These are phyloP conservation scores for Penicillium sp. DNA, from an alignment of 2,329 filamentous ascomycete species.

Conservation along the genomic window DNA sequence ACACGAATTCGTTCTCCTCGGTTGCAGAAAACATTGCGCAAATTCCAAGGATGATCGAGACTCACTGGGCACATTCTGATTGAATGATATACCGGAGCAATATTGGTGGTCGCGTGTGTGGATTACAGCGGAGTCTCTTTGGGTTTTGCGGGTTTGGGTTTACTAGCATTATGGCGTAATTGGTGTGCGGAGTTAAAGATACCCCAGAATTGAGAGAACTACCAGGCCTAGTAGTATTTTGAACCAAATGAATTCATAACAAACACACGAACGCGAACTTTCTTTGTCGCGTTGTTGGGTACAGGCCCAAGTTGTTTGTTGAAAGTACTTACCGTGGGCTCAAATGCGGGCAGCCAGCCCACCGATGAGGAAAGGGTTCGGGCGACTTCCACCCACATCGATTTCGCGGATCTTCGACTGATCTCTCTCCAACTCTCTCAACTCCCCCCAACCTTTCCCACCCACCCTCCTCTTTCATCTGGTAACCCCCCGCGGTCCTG, in stretches of 20 bases:
- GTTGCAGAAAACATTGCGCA: slow-evolving; percentile 66
- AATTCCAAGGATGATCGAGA: slow-evolving; percentile 67
- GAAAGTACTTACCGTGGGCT: neutral
- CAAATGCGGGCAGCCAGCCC: slow-evolving; percentile 32
- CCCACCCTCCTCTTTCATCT: slow-evolving; percentile 20
- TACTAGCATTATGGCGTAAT: slow-evolving; percentile 20
- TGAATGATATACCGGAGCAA: neutral
- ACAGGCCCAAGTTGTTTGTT: neutral
- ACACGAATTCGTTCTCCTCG: slow-evolving; percentile 16
- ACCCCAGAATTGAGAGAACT: slow-evolving; percentile 22
- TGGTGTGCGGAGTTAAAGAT: slow-evolving; percentile 22
- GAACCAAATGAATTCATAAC: no score
- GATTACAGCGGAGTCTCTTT: neutral
- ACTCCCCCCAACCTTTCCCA: slow-evolving; percentile 21
- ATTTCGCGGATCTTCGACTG: slow-evolving; percentile 27
- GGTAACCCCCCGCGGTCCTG: slow-evolving; percentile 16
- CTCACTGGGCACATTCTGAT: neutral
- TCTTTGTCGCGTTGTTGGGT: neutral
- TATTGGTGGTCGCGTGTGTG: slow-evolving; percentile 5
- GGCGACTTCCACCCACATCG: slow-evolving; percentile 44
- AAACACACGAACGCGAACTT: neutral
- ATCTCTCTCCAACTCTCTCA: slow-evolving; percentile 11
- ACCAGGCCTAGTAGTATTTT: slow-evolving; percentile 8
- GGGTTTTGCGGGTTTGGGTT: neutral
- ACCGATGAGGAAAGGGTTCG: slow-evolving; percentile 37